Percentiles rank a stretch among this genome's conserved stretches.
Evolutionary conservation across 164 flowering plant genomes (phyloP).

Genomic region (Nymphaea colorata): DNA sequence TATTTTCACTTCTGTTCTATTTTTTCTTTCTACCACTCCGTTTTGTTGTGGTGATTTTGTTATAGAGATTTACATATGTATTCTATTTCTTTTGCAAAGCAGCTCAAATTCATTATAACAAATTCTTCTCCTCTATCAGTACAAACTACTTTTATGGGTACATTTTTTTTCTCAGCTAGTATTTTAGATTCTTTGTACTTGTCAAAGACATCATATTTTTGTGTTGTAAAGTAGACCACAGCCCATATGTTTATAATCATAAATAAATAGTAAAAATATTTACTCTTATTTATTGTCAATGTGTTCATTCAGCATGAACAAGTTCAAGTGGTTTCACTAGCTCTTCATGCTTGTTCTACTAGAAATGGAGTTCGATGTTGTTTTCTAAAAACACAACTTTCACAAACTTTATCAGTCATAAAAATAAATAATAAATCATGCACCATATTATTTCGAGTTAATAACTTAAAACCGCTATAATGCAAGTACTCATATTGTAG

Average conservation of each 20-base stretch:
- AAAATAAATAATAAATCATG: neutral
- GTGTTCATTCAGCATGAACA: neutral
- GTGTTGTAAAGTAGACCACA: neutral
- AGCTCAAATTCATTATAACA: neutral
- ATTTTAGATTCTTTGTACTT: neutral
- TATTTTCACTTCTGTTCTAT: neutral
- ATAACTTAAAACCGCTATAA: neutral
- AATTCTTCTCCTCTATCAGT: neutral
- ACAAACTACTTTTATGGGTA: neutral
- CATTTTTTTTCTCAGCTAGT: neutral
- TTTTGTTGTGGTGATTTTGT: neutral
- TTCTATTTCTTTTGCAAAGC: neutral
- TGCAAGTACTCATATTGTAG: too few relatives aligned
- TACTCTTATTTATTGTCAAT: neutral
- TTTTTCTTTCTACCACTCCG: neutral
- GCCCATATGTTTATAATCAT: neutral
- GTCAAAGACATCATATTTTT: neutral
- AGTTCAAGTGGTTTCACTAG: neutral
- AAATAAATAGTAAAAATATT: neutral
- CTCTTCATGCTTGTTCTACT: neutral
- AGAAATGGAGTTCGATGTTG: neutral
- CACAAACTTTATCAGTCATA: neutral
- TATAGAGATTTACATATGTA: neutral
- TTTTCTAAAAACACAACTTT: neutral
- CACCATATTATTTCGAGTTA: neutral